Evolutionary conservation across 2,329 filamentous ascomycete genomes (phyloP).

Genomic region (Fonsecaea pugnacius): DNA sequence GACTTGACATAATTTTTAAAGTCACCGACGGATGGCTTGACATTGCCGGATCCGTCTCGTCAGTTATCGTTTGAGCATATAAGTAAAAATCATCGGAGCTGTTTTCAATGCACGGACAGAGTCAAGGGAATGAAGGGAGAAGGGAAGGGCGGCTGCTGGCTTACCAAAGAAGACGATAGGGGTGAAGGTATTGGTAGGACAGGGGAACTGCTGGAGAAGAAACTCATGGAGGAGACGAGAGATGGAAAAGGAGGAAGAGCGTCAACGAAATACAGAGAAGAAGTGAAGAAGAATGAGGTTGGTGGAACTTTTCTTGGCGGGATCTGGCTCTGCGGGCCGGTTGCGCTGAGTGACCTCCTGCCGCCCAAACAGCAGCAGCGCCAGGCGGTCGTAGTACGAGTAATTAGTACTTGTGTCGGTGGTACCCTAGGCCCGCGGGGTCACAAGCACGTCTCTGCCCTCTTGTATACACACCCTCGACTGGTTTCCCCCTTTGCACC

Average conservation of each 20-base stretch:
- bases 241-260: background rate
- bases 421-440: background rate
- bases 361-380: too few species aligned
- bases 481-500: background rate
- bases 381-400: too few species aligned
- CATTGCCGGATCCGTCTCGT: constrained; percentile 31
- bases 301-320: constrained; percentile 1
- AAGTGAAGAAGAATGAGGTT: background rate
- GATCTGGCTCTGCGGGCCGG: background rate
- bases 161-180: constrained; percentile 12
- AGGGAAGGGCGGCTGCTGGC: background rate
- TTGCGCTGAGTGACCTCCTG: background rate
- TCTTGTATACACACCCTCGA: background rate
- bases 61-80: constrained; percentile 34
- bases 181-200: background rate
- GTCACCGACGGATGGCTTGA: constrained; percentile 34
- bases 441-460: constrained; percentile 1
- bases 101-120: background rate
- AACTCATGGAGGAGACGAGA: background rate
- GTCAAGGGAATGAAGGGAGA: background rate
- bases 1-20: constrained; percentile 35
- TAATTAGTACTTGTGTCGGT: too few species aligned
- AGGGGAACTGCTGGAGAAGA: background rate
- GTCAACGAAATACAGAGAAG: background rate
- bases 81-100: constrained; percentile 31